phyloP scores from a whole-genome alignment of 169 alveolate genomes.

The Theileria luwenshuni region DNA sequence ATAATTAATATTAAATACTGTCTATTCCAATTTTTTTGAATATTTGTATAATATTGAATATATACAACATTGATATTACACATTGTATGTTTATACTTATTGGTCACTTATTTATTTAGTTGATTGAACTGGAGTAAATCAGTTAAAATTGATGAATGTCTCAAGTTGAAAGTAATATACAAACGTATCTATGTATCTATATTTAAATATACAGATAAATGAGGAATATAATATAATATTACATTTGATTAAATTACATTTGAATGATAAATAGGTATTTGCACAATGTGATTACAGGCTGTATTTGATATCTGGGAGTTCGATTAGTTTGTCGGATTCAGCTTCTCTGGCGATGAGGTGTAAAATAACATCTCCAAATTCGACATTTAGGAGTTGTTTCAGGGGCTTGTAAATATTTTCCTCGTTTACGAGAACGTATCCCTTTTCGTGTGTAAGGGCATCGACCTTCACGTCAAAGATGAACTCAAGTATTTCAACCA shows the following conservation, averaged over 20 bases:
- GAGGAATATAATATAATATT: too few relatives aligned
- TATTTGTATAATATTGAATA: background rate
- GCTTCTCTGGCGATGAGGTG: conserved; percentile 40
- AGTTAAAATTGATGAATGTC: too few relatives aligned
- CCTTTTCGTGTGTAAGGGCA: conserved; percentile 2
- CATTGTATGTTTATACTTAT: too few relatives aligned
- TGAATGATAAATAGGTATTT: background rate
- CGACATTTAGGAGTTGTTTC: conserved; percentile 1
- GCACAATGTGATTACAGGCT: background rate
- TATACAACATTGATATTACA: background rate
- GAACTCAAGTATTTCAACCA: conserved; percentile 21
- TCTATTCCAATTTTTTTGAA: conserved; percentile 4
- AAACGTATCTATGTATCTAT: background rate
- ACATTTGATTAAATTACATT: background rate
- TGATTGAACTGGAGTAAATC: too few relatives aligned
- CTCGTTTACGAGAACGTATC: conserved; percentile 14
- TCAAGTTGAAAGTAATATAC: too few relatives aligned
- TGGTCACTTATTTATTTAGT: too few relatives aligned
- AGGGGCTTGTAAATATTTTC: conserved; percentile 15
- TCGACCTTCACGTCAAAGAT: conserved; percentile 46
- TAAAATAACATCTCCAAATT: conserved; percentile 10
- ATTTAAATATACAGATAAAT: too few relatives aligned
- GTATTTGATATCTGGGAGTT: conserved; percentile 40
- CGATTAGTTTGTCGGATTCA: conserved; percentile 16
- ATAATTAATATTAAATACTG: background rate